Conservation (phyloP, 129 eudicot genomes). For the Gnaphalium uliginosum region DNA sequence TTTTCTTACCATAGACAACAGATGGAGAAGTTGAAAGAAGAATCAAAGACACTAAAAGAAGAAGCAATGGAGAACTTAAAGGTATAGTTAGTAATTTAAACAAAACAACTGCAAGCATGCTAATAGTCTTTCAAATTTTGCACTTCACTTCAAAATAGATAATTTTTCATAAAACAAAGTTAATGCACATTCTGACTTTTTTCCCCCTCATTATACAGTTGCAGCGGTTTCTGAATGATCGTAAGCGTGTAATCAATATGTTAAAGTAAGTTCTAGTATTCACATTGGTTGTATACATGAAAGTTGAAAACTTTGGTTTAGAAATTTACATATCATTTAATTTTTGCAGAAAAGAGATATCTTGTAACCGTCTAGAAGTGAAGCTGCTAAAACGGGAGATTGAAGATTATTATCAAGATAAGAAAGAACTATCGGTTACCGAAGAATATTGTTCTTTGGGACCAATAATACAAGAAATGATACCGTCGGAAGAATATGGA, state of each 20-base stretch:
- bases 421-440: background rate
- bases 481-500: background rate
- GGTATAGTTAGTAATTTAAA: slow-evolving; percentile 20
- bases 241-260: slow-evolving; percentile 48
- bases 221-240: slow-evolving; percentile 61
- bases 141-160: too few species aligned
- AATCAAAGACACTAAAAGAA: slow-evolving; percentile 51
- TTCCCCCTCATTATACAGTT: slow-evolving; percentile 38
- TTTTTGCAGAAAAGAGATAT: slow-evolving; percentile 67
- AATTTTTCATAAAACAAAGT: background rate
- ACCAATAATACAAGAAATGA: background rate
- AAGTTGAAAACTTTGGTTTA: background rate
- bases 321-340: background rate
- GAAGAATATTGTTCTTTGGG: background rate
- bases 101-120: too few species aligned
- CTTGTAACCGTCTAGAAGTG: slow-evolving; percentile 58
- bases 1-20: slow-evolving; percentile 48
- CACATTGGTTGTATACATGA: background rate
- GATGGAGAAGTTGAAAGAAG: slow-evolving; percentile 54
- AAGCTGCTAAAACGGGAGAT: slow-evolving; percentile 24
- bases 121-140: background rate
- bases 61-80: slow-evolving; percentile 63
- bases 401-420: background rate
- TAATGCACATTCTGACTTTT: background rate
- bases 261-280: slow-evolving; percentile 33